Conservation (phyloP, 768 basidiomycete genomes). For the Plicaturopsis crispa region DNA sequence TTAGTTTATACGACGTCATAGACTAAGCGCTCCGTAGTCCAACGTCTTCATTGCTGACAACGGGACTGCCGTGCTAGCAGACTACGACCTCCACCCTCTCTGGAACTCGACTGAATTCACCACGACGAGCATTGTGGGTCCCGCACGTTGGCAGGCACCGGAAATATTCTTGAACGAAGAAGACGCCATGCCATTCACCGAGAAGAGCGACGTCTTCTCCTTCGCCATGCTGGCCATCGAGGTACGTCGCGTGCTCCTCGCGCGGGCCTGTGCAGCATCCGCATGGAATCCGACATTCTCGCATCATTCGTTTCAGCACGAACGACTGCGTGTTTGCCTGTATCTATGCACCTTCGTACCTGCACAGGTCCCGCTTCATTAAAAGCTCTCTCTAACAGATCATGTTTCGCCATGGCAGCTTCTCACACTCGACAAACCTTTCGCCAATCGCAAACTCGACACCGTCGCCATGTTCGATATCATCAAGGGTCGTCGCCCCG, state of each 20-base stretch:
- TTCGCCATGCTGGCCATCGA: conserved; percentile 8
- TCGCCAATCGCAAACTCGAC: neutral
- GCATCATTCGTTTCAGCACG: too few relatives aligned
- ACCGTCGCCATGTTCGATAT: neutral
- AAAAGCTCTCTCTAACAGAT: neutral
- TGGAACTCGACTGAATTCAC: conserved; percentile 1
- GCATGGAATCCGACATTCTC: too few relatives aligned
- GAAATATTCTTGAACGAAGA: conserved; percentile 2
- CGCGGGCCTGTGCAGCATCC: neutral
- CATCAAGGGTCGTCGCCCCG: neutral
- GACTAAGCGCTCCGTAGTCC: neutral
- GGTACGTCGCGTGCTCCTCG: conserved; percentile 6
- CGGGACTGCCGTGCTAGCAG: conserved; percentile 3
- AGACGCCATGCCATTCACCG: neutral
- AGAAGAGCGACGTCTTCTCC: conserved; percentile 9
- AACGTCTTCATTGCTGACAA: conserved; percentile 7
- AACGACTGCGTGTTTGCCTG: too few relatives aligned
- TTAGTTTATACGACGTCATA: neutral
- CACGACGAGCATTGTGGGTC: neutral
- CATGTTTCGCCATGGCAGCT: neutral
- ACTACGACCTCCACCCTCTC: conserved; percentile 2
- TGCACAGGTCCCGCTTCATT: neutral
- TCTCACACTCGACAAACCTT: neutral
- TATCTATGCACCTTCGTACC: too few relatives aligned
- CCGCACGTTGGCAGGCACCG: conserved; percentile 5